Evolutionary conservation across 345 rosid genomes (phyloP), one percentile per base, ranked within the genome.

Genomic region (Jatropha curcas): DNA sequence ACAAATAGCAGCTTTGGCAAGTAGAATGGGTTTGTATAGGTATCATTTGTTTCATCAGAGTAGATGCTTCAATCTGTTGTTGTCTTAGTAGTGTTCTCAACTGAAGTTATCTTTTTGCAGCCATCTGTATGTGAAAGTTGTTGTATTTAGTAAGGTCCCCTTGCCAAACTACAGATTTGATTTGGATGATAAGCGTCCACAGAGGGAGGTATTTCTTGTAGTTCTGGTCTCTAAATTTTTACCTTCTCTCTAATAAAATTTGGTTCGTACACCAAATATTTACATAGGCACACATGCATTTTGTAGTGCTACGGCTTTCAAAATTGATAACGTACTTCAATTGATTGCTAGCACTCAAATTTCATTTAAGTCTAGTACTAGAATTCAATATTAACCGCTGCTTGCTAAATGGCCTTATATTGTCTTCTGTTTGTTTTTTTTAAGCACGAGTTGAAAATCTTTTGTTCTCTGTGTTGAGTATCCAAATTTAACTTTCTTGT

Each of bases 121-220:
- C 82, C 97, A 87, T 82, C 68, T 83, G 14, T 94, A 94, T 80
- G 84, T 86, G 41, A 94, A 89, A 81, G 91, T 81, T 65, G 92
- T 86, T 70, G 98, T 92, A 65, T 82, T 90, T 73, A 94, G 98
- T 82, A 94, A 94, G 86, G 81, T 81, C 70, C 97, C 97, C 43
- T 82, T 94, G 72, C 98, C 98, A 67, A 94, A 94, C 84, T 94
- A 94, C 86, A 85, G 98, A 86, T 94, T 87, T 83, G 97, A 94
- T 80, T 76, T 94, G 79, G 98, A 94, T 84, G 91, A 90, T 56
- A 88, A 84, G 88, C 91, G 89, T 74, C 97, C 98, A 1, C 92
- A 80, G 72, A 87, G 98, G 74, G 98, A 94, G 98, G 98, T 94
- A 86, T 31, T 63, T 55, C 58, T 65, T 59, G n/a, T 51, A 24